Conservation (phyloP, 2,329 filamentous ascomycete species). For the Podosphaera xanthii region DNA sequence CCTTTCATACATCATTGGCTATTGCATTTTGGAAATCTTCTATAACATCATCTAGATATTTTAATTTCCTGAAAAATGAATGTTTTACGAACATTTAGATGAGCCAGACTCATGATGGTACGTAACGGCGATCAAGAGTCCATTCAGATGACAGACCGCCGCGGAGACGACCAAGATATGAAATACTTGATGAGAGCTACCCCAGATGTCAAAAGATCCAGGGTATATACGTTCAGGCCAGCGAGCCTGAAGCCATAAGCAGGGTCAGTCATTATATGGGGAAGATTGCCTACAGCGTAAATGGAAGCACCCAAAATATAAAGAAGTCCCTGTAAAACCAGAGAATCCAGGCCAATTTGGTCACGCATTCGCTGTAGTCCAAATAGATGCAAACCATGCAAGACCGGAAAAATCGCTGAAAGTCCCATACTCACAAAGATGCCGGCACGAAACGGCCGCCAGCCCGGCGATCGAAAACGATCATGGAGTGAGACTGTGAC, state of each 20-base stretch:
- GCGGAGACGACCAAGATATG: slow-evolving; percentile 74
- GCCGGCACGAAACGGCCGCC: slow-evolving; percentile 61
- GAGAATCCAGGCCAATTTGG: slow-evolving; percentile 60
- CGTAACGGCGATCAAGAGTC: slow-evolving; percentile 67
- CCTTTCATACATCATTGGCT: too few relatives aligned
- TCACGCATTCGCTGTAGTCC: slow-evolving; percentile 41
- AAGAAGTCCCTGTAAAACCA: slow-evolving; percentile 55
- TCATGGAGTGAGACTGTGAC: slow-evolving; percentile 57
- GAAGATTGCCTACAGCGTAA: slow-evolving; percentile 43
- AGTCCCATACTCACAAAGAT: slow-evolving; percentile 82
- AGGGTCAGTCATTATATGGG: neutral
- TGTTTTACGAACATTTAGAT: too few relatives aligned
- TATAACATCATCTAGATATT: too few relatives aligned
- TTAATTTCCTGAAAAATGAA: too few relatives aligned
- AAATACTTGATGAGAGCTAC: slow-evolving; percentile 89
- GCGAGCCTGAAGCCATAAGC: slow-evolving; percentile 29
- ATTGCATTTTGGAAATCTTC: too few relatives aligned
- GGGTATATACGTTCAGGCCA: slow-evolving; percentile 65
- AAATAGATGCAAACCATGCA: slow-evolving; percentile 50
- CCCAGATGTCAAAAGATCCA: slow-evolving; percentile 70
- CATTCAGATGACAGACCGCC: slow-evolving; percentile 58
- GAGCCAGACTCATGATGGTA: slow-evolving; percentile 34
- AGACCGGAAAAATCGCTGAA: slow-evolving; percentile 60
- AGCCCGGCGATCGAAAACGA: slow-evolving; percentile 59
- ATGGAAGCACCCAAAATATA: slow-evolving; percentile 72